These are phyloP conservation scores for Cynanchum wilfordii DNA, from an alignment of 257 asterid species.

Conservation along the genomic window DNA sequence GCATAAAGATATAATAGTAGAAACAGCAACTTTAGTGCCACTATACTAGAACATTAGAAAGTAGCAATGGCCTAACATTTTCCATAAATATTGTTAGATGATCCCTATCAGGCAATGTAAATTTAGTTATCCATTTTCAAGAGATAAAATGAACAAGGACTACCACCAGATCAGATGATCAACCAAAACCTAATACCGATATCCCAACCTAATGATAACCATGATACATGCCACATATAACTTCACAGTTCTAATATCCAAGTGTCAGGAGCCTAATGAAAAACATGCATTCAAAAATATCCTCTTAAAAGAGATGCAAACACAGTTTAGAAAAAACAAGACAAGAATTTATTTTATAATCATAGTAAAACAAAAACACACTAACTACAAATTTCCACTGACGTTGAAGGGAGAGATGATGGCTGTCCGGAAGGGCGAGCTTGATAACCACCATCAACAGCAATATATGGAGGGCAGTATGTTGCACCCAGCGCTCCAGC, in stretches of 20 bases:
- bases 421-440: conserved; percentile 63
- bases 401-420: conserved; percentile 56
- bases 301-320: neutral
- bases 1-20: neutral
- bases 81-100: neutral
- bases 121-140: neutral
- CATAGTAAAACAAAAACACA: neutral
- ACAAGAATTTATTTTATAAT: neutral
- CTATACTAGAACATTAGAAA: neutral
- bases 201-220: neutral
- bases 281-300: neutral
- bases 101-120: neutral
- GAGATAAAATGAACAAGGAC: neutral
- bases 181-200: neutral
- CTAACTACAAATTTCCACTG: conserved; percentile 15
- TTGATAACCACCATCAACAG: conserved; percentile 76
- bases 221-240: neutral
- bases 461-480: conserved; percentile 67
- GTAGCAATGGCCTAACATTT: neutral
- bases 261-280: neutral
- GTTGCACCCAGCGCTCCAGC: conserved; percentile 84
- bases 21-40: neutral
- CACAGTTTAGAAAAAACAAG: neutral
- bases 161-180: neutral
- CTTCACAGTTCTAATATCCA: neutral